Conservation (phyloP, 2,329 filamentous ascomycete species). For the Sporothrix variecibatus region DNA sequence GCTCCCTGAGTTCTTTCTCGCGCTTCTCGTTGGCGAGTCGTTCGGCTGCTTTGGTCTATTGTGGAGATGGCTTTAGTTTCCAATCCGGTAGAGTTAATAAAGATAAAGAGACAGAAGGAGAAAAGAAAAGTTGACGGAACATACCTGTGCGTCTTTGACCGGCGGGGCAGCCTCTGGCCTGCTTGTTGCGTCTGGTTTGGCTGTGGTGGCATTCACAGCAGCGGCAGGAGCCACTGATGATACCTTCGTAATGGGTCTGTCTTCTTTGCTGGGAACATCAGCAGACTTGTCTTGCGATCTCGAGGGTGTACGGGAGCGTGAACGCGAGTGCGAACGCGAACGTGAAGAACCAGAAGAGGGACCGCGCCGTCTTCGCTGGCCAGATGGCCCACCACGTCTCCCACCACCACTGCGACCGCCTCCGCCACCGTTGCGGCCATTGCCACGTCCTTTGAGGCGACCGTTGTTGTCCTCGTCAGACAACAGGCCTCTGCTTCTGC, state of each 20-base stretch:
- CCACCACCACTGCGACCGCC: neutral
- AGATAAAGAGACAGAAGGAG: neutral
- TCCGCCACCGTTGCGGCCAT: conserved; percentile 17
- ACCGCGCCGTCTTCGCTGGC: conserved; percentile 47
- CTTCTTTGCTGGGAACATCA: conserved; percentile 57
- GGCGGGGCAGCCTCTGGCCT: neutral
- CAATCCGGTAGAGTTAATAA: neutral
- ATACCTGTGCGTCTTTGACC: conserved; percentile 37
- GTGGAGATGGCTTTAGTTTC: conserved; percentile 31
- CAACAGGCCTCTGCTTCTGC: conserved; percentile 35
- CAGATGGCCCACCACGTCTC: conserved; percentile 7
- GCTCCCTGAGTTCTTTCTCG: conserved; percentile 55
- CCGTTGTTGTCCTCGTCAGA: conserved; percentile 22
- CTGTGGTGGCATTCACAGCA: neutral
- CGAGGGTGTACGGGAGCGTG: conserved; percentile 43
- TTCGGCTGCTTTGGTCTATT: conserved; percentile 40
- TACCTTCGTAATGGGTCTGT: conserved; percentile 40
- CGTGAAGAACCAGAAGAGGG: conserved; percentile 55
- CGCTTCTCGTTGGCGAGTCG: conserved; percentile 49
- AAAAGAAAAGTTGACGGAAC: conserved; percentile 25
- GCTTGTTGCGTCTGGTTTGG: neutral
- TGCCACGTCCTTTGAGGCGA: conserved; percentile 14
- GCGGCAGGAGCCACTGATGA: conserved; percentile 27
- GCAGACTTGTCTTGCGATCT: conserved; percentile 54
- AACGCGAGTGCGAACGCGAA: conserved; percentile 40